These are phyloP conservation scores for Saposhnikovia divaricata DNA, from an alignment of 129 eudicot genomes.

Conservation along the genomic window DNA sequence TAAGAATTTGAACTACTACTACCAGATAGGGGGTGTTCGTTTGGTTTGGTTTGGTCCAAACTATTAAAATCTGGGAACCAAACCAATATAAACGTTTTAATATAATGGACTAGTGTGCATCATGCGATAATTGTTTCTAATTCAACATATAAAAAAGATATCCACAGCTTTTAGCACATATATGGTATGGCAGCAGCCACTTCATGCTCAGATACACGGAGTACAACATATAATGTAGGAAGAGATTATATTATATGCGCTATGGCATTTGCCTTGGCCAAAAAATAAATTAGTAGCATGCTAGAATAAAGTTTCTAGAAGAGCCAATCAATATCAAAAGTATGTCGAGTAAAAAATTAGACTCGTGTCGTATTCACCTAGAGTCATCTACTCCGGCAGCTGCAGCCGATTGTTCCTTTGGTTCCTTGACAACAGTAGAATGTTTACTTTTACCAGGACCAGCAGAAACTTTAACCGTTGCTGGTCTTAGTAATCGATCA, in stretches of 20 bases:
- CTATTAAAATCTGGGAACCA: not conserved
- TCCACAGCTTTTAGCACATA: not conserved
- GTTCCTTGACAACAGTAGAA: conserved; percentile 15
- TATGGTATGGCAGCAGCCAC: not conserved
- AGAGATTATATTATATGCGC: not conserved
- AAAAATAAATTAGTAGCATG: not conserved
- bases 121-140: not conserved
- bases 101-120: not conserved
- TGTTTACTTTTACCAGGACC: conserved; percentile 61
- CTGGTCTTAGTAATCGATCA: conserved; percentile 75
- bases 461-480: conserved; percentile 92
- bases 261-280: not conserved
- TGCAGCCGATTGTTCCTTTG: conserved; percentile 34
- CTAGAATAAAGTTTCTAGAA: not conserved
- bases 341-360: not conserved
- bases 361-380: conserved; percentile 1
- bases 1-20: no score
- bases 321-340: not conserved
- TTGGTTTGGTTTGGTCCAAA: not conserved
- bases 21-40: not conserved
- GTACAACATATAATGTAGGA: not conserved
- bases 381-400: conserved; percentile 26
- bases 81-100: not conserved
- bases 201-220: not conserved
- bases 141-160: not conserved